A percentile compares a stretch with the other conserved stretches of the same genome.
Conservation (phyloP, 305 asterid species). For the Solanum hybrid region DNA sequence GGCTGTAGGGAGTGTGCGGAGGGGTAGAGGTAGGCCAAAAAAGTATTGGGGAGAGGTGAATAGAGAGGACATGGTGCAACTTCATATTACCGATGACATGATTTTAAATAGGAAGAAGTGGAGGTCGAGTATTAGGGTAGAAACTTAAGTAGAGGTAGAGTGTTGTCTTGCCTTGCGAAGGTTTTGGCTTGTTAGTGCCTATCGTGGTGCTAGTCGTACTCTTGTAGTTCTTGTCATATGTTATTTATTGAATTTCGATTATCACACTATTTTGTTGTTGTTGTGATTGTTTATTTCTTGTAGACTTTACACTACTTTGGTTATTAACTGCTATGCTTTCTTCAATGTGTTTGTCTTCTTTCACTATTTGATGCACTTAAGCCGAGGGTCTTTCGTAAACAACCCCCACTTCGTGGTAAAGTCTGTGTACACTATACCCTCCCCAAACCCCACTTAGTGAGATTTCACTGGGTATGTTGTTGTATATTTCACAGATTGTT, state of each 20-base stretch:
- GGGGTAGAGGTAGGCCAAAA: not conserved
- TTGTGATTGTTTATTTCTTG: not conserved
- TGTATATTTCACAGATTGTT: not conserved
- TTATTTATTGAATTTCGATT: too few species aligned
- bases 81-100: not conserved
- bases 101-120: not conserved
- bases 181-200: too few species aligned
- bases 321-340: not conserved
- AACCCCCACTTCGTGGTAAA: not conserved
- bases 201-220: too few species aligned
- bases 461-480: not conserved
- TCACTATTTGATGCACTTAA: not conserved
- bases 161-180: too few species aligned
- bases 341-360: not conserved
- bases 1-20: not conserved
- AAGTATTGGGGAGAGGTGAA: not conserved
- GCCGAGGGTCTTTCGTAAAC: not conserved
- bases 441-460: not conserved
- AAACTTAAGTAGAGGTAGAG: not conserved
- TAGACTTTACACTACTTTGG: not conserved
- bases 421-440: not conserved
- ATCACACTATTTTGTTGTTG: not conserved
- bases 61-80: not conserved
- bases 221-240: too few species aligned
- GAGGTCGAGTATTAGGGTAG: not conserved